Evolutionary conservation across 306 rosid species (phyloP), one percentile per base, ranked within the genome.

Genomic region (Hippophae tibetana): DNA sequence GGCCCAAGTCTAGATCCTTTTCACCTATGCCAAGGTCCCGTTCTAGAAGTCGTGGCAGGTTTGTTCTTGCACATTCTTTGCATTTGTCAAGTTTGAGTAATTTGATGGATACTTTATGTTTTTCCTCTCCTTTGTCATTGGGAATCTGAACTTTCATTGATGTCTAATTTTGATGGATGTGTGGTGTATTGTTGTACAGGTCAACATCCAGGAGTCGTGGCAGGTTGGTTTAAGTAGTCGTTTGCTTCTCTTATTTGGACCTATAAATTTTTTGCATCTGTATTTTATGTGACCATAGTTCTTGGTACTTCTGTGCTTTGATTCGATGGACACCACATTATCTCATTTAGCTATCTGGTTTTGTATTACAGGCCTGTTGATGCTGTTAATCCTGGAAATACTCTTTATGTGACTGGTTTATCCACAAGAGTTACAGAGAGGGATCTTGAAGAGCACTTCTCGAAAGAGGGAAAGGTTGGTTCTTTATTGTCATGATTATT

Each of bases 341-440:
- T 31, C 55, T 60, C 27, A 63, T 65, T 45, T 73, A 42, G 63
- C 43, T 58, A 56, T 57, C 65, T 12, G 18, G 9, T 47, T 9
- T 44, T 38, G 7, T 47, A 54, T 63, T 69, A 44, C 77, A 88
- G 95, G 85, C 0, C 43, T 48, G 38, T 4, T 4, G 86, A 81
- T 5, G 6, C 12, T 50, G 52, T 47, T n/a, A 93, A 93, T 72
- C 68, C 76, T 53, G 99, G 99, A 60, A 77, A 64, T 79, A 80
- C 99, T 10, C 97, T 93, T 45, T 93, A 93, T 67, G 99, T 93
- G 42, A 93, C 99, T 53, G 99, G 99, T 43, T 77, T 93, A 46
- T 88, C 97, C 55, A 79, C 92, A 47, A 86, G 99, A 80, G 99
- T 84, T 65, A 69, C 97, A 38, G 86, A 93, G 71, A 88, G 92